Percentiles rank a stretch among this genome's conserved stretches.
phyloP scores from a whole-genome alignment of 805 yeast species.

The Ogataea ramenticola region DNA sequence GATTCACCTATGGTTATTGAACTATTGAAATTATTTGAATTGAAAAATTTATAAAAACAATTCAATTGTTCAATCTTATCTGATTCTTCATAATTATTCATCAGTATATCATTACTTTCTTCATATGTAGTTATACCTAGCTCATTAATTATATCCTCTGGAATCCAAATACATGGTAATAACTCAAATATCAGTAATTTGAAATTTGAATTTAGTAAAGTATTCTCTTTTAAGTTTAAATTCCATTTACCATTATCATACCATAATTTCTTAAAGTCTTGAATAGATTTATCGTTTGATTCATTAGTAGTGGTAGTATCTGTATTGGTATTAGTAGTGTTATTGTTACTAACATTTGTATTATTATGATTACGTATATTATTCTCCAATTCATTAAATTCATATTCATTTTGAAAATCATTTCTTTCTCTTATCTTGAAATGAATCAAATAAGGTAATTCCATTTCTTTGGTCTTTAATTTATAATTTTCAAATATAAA shows the following conservation, averaged over 20 bases:
- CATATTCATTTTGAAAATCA: neutral
- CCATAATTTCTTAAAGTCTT: constrained; percentile 9
- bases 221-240: constrained; percentile 10
- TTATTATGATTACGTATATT: constrained; percentile 5
- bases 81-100: constrained; percentile 2
- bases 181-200: constrained; percentile 21
- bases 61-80: neutral
- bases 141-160: constrained; percentile 20
- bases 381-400: neutral
- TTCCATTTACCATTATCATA: constrained; percentile 21
- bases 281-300: neutral
- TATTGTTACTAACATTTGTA: constrained; percentile 2
- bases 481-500: constrained; percentile 9
- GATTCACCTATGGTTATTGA: neutral
- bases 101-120: constrained; percentile 11
- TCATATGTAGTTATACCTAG: constrained; percentile 17
- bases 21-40: neutral
- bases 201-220: constrained; percentile 10
- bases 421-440: constrained; percentile 24
- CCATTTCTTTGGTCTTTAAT: constrained; percentile 5
- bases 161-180: constrained; percentile 27
- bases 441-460: constrained; percentile 21
- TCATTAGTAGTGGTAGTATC: neutral
- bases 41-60: neutral
- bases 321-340: neutral